phyloP scores from a whole-genome alignment of 805 yeast species.

The Candida chauliodis region DNA sequence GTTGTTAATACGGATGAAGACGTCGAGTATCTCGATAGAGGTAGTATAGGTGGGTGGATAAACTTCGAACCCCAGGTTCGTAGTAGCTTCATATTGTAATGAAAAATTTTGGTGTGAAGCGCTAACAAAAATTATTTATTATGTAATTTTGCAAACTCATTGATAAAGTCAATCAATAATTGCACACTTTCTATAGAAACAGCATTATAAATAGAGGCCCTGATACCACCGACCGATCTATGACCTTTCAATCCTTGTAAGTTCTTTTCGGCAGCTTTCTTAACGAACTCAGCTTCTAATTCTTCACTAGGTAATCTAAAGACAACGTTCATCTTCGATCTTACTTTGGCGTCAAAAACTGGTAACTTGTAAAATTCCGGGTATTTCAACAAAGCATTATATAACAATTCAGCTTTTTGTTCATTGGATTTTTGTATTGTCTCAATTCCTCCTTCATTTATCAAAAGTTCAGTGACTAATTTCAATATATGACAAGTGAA shows the following conservation, averaged over 20 bases:
- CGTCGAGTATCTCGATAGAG: neutral
- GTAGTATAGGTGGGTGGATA: too few relatives aligned
- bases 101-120: too few relatives aligned
- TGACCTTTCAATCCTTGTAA: conserved; percentile 90
- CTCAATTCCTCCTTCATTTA: conserved; percentile 68
- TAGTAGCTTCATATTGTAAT: too few relatives aligned
- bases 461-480: conserved; percentile 63
- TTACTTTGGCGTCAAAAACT: conserved; percentile 51
- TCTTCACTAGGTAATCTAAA: conserved; percentile 69
- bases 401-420: conserved; percentile 61
- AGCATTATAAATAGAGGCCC: conserved; percentile 92
- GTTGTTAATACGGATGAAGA: conserved; percentile 1
- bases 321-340: conserved; percentile 92
- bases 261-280: conserved; percentile 55
- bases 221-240: conserved; percentile 94
- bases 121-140: too few relatives aligned
- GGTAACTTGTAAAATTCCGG: conserved; percentile 66
- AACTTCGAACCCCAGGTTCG: too few relatives aligned
- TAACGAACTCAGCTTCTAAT: conserved; percentile 65
- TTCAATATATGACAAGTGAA: conserved; percentile 85
- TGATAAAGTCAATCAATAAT: conserved; percentile 52
- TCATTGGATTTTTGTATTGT: conserved; percentile 56
- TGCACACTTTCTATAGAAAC: conserved; percentile 61
- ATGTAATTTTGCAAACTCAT: conserved; percentile 57
- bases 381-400: conserved; percentile 60